phyloP scores from a whole-genome alignment of 1,284 basidiomycete species.

The Tausonia pullulans region DNA sequence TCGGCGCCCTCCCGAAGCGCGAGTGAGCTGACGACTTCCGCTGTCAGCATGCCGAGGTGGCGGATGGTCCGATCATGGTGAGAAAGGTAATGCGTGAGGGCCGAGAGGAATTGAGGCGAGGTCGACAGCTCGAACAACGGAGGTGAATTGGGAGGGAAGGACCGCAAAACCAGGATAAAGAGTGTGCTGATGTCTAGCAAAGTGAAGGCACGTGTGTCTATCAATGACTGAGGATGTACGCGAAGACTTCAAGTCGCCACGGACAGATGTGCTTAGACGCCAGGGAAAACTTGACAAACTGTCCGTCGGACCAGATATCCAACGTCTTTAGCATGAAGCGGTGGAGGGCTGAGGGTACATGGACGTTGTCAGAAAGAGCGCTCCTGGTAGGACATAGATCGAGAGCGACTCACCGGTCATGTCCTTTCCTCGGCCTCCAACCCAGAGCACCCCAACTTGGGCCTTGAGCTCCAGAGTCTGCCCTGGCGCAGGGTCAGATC shows the following conservation, averaged over 20 bases:
- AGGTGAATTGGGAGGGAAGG: conserved; percentile 38
- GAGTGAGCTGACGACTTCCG: conserved; percentile 48
- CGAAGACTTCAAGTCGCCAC: conserved; percentile 13
- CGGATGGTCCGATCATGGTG: conserved; percentile 68
- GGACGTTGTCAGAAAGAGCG: conserved; percentile 28
- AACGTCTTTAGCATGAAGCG: conserved; percentile 28
- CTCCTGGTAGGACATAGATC: conserved; percentile 32
- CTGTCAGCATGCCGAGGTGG: conserved; percentile 85
- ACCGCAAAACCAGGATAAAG: conserved; percentile 41
- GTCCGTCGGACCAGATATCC: conserved; percentile 32
- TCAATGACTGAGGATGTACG: background rate
- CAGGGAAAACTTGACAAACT: conserved; percentile 32
- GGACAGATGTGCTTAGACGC: conserved; percentile 30
- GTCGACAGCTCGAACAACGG: conserved; percentile 32
- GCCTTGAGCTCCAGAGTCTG: background rate
- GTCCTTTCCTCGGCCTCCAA: conserved; percentile 23
- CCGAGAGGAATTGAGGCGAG: conserved; percentile 55
- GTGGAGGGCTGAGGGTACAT: conserved; percentile 35
- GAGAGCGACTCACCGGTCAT: conserved; percentile 16
- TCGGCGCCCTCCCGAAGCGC: conserved; percentile 40
- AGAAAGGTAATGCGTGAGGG: conserved; percentile 62
- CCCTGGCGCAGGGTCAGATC: background rate
- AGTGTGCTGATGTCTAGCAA: conserved; percentile 49
- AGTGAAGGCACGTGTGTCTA: conserved; percentile 7
- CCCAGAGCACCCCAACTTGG: conserved; percentile 8